These are phyloP conservation scores for Melanogaster broomeanus DNA, from an alignment of 768 basidiomycete genomes.

Conservation along the genomic window DNA sequence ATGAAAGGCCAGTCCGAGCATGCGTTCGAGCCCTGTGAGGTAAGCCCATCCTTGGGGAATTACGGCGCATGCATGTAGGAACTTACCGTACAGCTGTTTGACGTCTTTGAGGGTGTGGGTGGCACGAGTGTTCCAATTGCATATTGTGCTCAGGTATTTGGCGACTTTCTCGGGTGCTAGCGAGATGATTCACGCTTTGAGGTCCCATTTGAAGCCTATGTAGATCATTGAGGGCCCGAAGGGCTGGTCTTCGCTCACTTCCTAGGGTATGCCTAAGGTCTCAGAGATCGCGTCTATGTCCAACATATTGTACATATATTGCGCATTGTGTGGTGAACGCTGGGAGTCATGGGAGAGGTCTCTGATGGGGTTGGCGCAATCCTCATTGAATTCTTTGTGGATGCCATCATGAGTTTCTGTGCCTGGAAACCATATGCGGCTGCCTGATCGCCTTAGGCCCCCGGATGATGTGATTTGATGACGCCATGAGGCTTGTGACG, in stretches of 20 bases:
- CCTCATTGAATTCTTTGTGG: slow-evolving; percentile 35
- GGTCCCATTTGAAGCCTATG: slow-evolving; percentile 36
- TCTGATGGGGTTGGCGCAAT: slow-evolving; percentile 15
- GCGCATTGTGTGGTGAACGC: slow-evolving; percentile 16
- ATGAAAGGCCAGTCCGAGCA: slow-evolving; percentile 29
- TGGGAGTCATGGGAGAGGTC: slow-evolving; percentile 25
- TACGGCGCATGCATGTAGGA: too few relatives aligned
- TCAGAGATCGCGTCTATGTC: slow-evolving; percentile 41
- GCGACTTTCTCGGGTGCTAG: slow-evolving; percentile 22
- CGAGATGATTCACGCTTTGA: slow-evolving; percentile 19
- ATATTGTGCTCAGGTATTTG: slow-evolving; percentile 31
- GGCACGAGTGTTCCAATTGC: slow-evolving; percentile 17
- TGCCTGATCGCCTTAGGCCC: too few relatives aligned
- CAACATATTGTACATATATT: slow-evolving; percentile 19
- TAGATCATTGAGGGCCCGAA: slow-evolving; percentile 25
- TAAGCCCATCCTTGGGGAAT: too few relatives aligned
- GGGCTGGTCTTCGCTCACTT: slow-evolving; percentile 25
- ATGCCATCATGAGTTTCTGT: too few relatives aligned
- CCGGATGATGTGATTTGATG: too few relatives aligned
- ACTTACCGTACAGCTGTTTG: too few relatives aligned
- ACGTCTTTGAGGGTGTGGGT: slow-evolving; percentile 36
- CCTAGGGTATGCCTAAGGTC: slow-evolving; percentile 33
- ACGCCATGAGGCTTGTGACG: too few relatives aligned
- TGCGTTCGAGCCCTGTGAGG: too few relatives aligned
- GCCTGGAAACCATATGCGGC: too few relatives aligned